phyloP scores from a whole-genome alignment of 2,329 filamentous ascomycete genomes.

The Amauroascus verrucosus region DNA sequence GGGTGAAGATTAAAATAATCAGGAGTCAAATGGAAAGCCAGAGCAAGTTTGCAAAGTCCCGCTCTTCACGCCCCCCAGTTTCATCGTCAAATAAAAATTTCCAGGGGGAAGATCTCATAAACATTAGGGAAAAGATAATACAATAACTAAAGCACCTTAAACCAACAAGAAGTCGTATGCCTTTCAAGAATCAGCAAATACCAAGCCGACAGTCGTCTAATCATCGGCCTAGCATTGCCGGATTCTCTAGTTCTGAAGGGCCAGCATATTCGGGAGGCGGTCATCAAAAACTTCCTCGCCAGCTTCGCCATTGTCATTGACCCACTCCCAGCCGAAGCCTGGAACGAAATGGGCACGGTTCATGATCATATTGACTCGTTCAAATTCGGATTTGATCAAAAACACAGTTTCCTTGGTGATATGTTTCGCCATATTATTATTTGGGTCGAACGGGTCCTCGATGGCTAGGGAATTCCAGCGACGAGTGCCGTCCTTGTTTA shows the following conservation, averaged over 20 bases:
- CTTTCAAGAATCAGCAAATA: too few species aligned
- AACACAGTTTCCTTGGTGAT: constrained; percentile 76
- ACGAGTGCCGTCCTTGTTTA: constrained; percentile 60
- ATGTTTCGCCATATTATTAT: constrained; percentile 80
- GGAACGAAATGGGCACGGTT: constrained; percentile 37
- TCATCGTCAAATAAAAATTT: neutral
- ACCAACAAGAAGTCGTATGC: too few species aligned
- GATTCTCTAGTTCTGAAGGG: neutral
- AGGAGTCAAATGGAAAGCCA: neutral
- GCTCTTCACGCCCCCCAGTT: neutral
- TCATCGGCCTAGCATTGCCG: neutral
- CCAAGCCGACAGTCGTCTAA: neutral
- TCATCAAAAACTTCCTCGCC: constrained; percentile 23
- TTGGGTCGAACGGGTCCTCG: constrained; percentile 80
- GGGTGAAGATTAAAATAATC: too few species aligned
- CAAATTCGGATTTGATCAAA: constrained; percentile 73
- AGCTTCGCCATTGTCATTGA: constrained; percentile 15
- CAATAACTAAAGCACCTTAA: too few species aligned
- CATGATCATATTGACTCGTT: constrained; percentile 66
- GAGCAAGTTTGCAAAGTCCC: neutral
- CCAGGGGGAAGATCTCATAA: too few species aligned
- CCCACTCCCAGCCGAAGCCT: constrained; percentile 20
- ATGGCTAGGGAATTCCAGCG: constrained; percentile 80
- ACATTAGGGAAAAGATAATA: too few species aligned
- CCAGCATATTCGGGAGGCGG: neutral